phyloP scores from a whole-genome alignment of 108 stramenopile species.

The Nannochloropsis gaditana region DNA sequence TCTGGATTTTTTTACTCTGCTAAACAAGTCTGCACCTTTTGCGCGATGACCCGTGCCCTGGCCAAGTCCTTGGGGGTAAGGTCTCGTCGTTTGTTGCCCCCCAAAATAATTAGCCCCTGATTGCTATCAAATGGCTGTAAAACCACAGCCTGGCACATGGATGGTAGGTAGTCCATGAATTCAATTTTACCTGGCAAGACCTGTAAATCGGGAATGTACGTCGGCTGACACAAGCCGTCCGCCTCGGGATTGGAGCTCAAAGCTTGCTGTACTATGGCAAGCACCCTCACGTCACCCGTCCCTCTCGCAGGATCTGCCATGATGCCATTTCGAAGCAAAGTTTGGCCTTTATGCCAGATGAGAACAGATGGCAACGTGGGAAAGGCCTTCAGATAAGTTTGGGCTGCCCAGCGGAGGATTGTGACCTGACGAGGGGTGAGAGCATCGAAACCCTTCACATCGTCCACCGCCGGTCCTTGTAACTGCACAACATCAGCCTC shows the following conservation, averaged over 20 bases:
- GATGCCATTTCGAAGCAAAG: constrained; percentile 6
- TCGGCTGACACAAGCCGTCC: constrained; percentile 10
- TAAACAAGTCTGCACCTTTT: not conserved
- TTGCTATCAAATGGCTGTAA: constrained; percentile 6
- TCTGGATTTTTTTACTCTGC: not conserved
- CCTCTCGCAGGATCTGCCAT: not conserved
- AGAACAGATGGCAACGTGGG: not conserved
- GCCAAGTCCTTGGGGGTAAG: not conserved
- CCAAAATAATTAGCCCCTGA: not conserved
- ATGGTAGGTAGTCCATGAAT: not conserved
- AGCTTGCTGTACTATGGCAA: not conserved
- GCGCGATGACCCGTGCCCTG: not conserved
- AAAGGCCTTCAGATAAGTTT: constrained; percentile 17
- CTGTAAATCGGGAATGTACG: constrained; percentile 18
- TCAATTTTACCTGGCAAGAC: not conserved
- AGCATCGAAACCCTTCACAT: not conserved
- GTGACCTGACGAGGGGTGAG: constrained; percentile 13
- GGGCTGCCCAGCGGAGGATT: constrained; percentile 10
- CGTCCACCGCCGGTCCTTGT: not conserved
- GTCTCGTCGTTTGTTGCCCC: not conserved
- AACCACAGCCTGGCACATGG: not conserved
- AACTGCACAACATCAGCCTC: not conserved
- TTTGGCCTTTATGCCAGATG: not conserved
- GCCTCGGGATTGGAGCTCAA: not conserved
- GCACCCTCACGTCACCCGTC: not conserved